Evolutionary conservation across 116 monocot genomes (phyloP), one percentile per base, ranked within the genome.

Genomic region (Zostera marina): DNA sequence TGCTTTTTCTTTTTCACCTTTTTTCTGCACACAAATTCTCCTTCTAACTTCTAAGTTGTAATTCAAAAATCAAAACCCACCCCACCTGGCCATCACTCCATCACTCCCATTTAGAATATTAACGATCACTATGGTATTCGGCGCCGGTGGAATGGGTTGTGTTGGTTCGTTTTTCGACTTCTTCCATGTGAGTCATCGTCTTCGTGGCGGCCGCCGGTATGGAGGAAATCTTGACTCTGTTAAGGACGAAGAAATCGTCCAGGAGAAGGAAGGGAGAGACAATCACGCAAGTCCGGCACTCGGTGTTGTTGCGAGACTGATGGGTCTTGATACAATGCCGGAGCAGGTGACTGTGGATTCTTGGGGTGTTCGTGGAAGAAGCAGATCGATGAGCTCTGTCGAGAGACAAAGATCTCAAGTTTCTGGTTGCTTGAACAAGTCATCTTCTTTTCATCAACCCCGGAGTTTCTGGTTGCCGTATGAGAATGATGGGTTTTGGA

Each of bases 401-500:
- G 73, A 76, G 23, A 63, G 58, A 46, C 66, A 61, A 62, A 17
- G 17, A 12, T 9, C 22, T 32, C 54, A n/a, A 25, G 26, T 55
- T 8, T 8, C 9, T 39, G 17, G 39, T 40, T 16, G 40, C n/a
- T 40, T 56, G 6, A 59, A 59, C 22, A 59, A 59, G 22, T 59
- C 42, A 3, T 44, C 22, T 0, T 59, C 76, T 0, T 68, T 80
- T 40, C 68, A 58, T 8, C 76, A 76, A 45, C 60, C 11, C 7
- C 76, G 70, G 14, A 67, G 63, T 41, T 76, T 70, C 52, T 41
- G 76, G 52, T 63, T 60, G 64, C 21, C 61, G 53, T n/a, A n/a
- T n/a, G 82, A 78, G 61, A 72, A 64, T 47, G 78, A 78, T 7
- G 78, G 75, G n/a, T 83, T 83, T 66, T 38, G 78, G 67, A 41